Base-by-base conservation (phyloP, 352 stramenopile species). In the Globisporangium barbulae region DNA sequence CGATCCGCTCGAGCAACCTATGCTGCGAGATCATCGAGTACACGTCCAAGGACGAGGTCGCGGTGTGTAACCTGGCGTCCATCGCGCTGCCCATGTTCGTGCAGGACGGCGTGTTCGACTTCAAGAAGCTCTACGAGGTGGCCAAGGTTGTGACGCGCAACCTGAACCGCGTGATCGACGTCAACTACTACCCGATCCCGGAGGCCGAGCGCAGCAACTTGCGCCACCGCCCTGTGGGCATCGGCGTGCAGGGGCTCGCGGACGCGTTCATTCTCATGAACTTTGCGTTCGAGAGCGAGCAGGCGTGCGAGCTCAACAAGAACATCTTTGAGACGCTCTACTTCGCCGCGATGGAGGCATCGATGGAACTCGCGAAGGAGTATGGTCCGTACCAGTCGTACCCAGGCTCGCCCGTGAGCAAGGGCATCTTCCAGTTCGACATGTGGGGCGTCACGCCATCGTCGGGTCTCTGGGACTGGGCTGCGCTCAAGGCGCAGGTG, bases 321-420 rank as follows among this genome's bases (percentile, higher is more conserved):
- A 89, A 99, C 62, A 99, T 99, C 74, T 99, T 99, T 74, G 98
- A 99, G 79, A 99, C 97, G n/a, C 98, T 99, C 49, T 99, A 99
- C 86, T 99, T 94, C 71, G 96, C 88, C 37, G 90, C 97, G 12
- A 93, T 98, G 74, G 93, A 97, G 69, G 95, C 97, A 17, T 99
- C 96, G 39, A 97, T 96, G 73, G 93, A 99, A 71, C 77, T 99
- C 21, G 97, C 97, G 30, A 77, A 89, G 64, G 73, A 89, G 65
- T 71, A 97, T n/a, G 98, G 97, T 10, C 82, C 94, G 19, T 99
- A 99, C 80, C 83, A 98, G 72, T 97, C 96, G 12, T 99, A 98
- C 75, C 69, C 91, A 30, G 97, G 97, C 41, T 99, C 94, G 5
- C 98, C 98, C 0, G 94, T 97, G 15, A 98, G 89, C 76, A 84